Evolutionary conservation across 192 early-diverging fungal species (phyloP), one percentile per base, ranked within the genome.

Genomic region (Pilaira anomala): DNA sequence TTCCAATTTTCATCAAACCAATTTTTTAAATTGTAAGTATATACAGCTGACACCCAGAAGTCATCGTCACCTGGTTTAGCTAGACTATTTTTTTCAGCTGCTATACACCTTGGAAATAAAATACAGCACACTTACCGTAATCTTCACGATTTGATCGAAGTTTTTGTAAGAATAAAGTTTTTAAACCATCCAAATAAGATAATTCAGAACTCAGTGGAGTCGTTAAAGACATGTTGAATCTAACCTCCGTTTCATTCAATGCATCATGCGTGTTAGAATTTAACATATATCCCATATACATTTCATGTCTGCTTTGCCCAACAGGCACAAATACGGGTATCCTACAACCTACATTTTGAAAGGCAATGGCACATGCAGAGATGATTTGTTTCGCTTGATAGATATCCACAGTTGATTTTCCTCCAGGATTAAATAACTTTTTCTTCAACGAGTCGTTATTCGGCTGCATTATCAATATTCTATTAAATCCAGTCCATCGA

Each of bases 321-420:
- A 60, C 49, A 11, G 33, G 69, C 21, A 69, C 40, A 62, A 72
- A 69, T 11, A 67, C 54, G 12, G 71, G 61, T 22, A 70, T 45
- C 1, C 42, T 80, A 68, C 89, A 91, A 30, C 74, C 79, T 16
- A 78, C 83, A 72, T 86, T 88, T 41, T 82, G 81, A 42, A 86
- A 77, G 0, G 87, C 86, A 50, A 88, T 85, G 28, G 83, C 79
- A 69, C 86, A 83, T n/a, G 87, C 83, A 1, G 87, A 86, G 39
- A 85, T 68, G 14, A 88, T 63, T 0, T 79, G 44, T 50, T 88
- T 88, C 13, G 87, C 82, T 18, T 75, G 83, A 55, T 80, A 78
- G 12, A 85, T 66, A 42, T 87, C 85, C 12, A 25, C 18, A 22
- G 87, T 72, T 26, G 56, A 6, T 58, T 46, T 46, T 16, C 44